A percentile compares a stretch with the other conserved stretches of the same genome.
These are phyloP conservation scores for Massarina eburnea DNA, from an alignment of 2,329 filamentous ascomycete genomes.

Conservation along the genomic window DNA sequence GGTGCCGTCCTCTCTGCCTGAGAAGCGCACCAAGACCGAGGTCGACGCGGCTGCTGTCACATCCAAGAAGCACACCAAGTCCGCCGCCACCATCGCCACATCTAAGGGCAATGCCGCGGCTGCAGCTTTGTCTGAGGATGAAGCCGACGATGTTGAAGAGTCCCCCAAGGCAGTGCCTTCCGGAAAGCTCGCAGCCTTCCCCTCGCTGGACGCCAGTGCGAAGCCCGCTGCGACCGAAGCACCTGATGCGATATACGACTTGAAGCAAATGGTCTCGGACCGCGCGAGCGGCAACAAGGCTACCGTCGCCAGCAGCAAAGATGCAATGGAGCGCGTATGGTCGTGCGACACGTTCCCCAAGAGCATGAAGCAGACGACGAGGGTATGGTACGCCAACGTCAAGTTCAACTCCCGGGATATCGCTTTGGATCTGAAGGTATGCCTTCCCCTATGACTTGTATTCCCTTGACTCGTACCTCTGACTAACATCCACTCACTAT, in stretches of 20 bases:
- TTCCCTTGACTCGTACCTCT: too few species aligned
- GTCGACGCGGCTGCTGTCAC: too few species aligned
- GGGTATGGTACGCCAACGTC: slow-evolving; percentile 15
- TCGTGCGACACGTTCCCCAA: slow-evolving; percentile 3
- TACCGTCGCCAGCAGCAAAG: slow-evolving; percentile 1
- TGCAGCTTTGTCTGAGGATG: too few species aligned
- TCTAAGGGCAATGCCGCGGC: too few species aligned
- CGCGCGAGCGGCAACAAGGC: background rate
- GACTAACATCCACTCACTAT: background rate
- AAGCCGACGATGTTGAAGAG: too few species aligned
- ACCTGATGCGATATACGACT: slow-evolving; percentile 2
- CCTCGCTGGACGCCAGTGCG: background rate
- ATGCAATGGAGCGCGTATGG: slow-evolving; percentile 11
- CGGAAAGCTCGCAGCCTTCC: slow-evolving; percentile 1
- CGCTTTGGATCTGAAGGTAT: slow-evolving; percentile 3
- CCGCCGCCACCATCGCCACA: too few species aligned
- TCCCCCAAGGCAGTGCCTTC: too few species aligned
- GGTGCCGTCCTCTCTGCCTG: too few species aligned
- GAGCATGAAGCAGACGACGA: slow-evolving; percentile 3
- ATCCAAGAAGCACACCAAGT: too few species aligned
- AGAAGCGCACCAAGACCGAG: too few species aligned
- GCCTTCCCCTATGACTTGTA: background rate
- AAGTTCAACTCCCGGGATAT: slow-evolving; percentile 1
- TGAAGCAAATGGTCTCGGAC: slow-evolving; percentile 1
- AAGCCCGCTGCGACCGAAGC: background rate